Evolutionary conservation across 2,329 filamentous ascomycete species (phyloP).

Genomic region (Arachnopeziza araneosa): DNA sequence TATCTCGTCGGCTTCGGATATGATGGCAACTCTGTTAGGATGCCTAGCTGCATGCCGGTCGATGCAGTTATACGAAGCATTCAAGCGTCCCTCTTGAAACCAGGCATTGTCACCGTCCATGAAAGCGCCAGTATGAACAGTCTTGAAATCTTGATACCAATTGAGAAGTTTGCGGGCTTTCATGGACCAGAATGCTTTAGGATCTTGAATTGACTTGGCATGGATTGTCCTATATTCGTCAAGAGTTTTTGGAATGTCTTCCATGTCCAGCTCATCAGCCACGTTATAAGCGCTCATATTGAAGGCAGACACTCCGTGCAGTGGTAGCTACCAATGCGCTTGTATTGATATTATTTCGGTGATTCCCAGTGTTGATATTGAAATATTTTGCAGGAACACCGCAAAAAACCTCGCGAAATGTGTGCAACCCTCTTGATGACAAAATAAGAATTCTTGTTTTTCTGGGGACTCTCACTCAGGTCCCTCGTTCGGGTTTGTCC

Average conservation of each 20-base stretch:
- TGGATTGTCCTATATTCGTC: not conserved
- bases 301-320: no score
- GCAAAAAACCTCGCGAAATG: no score
- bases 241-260: not conserved
- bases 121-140: not conserved
- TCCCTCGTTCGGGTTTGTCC: no score
- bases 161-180: not conserved
- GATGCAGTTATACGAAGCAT: not conserved
- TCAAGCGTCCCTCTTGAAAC: not conserved
- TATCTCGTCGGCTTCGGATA: not conserved
- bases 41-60: not conserved
- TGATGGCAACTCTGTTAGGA: not conserved
- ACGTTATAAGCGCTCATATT: not conserved
- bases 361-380: no score
- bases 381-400: no score
- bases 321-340: no score
- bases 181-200: not conserved
- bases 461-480: no score
- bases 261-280: not conserved
- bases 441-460: no score
- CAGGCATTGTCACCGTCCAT: not conserved
- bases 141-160: not conserved
- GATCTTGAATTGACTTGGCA: not conserved
- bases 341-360: no score
- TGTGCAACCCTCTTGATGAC: no score